phyloP scores from a whole-genome alignment of 306 rosid species.

The Alnus glutinosa region DNA sequence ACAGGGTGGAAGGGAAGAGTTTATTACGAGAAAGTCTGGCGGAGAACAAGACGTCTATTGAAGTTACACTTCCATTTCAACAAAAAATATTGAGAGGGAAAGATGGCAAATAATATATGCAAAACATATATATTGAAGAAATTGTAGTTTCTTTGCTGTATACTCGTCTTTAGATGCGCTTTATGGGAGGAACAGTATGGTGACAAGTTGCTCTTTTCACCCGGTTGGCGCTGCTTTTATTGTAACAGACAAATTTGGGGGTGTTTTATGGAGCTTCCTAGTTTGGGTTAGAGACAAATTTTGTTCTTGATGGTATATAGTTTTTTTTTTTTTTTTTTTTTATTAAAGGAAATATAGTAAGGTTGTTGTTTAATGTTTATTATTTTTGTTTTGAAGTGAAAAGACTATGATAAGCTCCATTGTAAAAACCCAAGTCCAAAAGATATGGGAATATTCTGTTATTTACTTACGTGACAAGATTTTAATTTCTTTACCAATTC shows the following conservation, averaged over 20 bases:
- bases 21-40: constrained; percentile 40
- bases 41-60: constrained; percentile 38
- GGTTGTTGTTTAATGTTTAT: no score
- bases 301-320: background rate
- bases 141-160: constrained; percentile 26
- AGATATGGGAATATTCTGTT: no score
- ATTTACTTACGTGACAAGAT: no score
- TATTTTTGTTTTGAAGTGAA: no score
- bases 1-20: constrained; percentile 27
- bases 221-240: constrained; percentile 5
- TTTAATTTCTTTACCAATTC: no score
- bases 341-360: no score
- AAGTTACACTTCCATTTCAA: constrained; percentile 27
- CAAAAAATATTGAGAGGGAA: constrained; percentile 21
- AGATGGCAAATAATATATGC: background rate
- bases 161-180: background rate
- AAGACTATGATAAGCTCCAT: no score
- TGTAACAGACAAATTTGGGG: background rate
- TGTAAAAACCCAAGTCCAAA: no score
- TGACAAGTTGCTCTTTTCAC: constrained; percentile 24
- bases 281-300: background rate
- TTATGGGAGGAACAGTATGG: constrained; percentile 5
- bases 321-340: background rate
- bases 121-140: constrained; percentile 26
- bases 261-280: background rate